Evolutionary conservation across 1,139 yeast species (phyloP).

Genomic region (Yamadazyma aaseri): DNA sequence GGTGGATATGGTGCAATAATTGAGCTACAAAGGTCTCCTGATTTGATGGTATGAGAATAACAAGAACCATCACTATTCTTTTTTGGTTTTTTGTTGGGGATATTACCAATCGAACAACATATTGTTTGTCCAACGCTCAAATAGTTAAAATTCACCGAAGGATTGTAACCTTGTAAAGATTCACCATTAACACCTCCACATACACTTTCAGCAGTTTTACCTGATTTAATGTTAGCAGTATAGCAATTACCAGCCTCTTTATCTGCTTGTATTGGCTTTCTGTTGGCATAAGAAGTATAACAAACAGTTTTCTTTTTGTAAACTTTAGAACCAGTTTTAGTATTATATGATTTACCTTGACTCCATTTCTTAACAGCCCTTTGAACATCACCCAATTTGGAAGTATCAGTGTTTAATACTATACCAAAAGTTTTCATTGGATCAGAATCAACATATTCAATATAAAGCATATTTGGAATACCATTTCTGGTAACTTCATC

Average conservation of each 20-base stretch:
- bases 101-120: constrained; percentile 8
- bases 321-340: constrained; percentile 10
- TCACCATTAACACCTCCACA: constrained; percentile 11
- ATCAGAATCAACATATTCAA: constrained; percentile 13
- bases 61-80: constrained; percentile 9
- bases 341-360: constrained; percentile 10
- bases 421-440: constrained; percentile 16
- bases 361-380: constrained; percentile 17
- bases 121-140: constrained; percentile 8
- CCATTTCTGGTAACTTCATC: constrained; percentile 15
- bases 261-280: constrained; percentile 10
- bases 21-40: constrained; percentile 9
- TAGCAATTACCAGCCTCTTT: constrained; percentile 12
- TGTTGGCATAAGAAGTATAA: constrained; percentile 7
- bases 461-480: constrained; percentile 13
- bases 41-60: constrained; percentile 3
- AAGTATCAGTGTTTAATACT: constrained; percentile 11
- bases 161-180: constrained; percentile 15
- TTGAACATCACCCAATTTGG: constrained; percentile 11
- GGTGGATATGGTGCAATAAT: constrained; percentile 23
- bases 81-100: constrained; percentile 8
- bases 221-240: constrained; percentile 5
- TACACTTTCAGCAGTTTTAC: constrained; percentile 7
- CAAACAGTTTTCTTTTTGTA: constrained; percentile 7
- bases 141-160: constrained; percentile 10